phyloP scores from a whole-genome alignment of 371 early-diverging fungal species.

The Syncephalastrum contaminatum region DNA sequence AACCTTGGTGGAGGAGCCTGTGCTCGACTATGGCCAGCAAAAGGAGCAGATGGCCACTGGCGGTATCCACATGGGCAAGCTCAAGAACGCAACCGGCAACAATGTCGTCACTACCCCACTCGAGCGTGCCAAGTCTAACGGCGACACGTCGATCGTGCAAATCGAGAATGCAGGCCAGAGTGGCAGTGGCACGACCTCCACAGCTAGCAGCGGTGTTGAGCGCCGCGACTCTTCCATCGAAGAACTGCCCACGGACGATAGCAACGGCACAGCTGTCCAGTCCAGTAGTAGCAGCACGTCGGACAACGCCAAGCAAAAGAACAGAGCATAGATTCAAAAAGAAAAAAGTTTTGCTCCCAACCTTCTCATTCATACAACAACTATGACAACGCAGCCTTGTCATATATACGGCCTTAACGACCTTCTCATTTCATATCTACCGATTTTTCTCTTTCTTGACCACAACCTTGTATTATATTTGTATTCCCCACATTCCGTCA shows the following conservation, averaged over 20 bases:
- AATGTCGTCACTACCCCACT: neutral
- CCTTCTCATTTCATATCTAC: too few relatives aligned
- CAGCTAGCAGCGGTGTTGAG: too few relatives aligned
- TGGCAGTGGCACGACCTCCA: too few relatives aligned
- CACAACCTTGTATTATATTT: neutral
- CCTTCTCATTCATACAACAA: too few relatives aligned
- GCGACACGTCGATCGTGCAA: too few relatives aligned
- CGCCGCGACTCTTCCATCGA: too few relatives aligned
- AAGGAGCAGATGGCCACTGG: conserved; percentile 25
- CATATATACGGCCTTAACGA: too few relatives aligned
- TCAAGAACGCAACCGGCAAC: conserved; percentile 12
- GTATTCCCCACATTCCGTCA: neutral
- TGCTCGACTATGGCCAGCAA: conserved; percentile 32
- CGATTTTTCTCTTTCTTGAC: neutral
- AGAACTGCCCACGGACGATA: neutral
- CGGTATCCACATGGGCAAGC: conserved; percentile 8
- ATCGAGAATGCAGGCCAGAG: too few relatives aligned
- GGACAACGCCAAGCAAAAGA: conserved; percentile 9
- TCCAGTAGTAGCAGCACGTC: conserved; percentile 7
- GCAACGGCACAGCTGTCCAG: conserved; percentile 1
- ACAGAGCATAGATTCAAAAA: conserved; percentile 5
- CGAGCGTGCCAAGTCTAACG: too few relatives aligned
- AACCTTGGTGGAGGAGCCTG: conserved; percentile 40
- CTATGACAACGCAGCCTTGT: too few relatives aligned
- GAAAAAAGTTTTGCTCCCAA: neutral